Conservation (phyloP, 176 grass and related monocot species). For the Saccharum officinarum region DNA sequence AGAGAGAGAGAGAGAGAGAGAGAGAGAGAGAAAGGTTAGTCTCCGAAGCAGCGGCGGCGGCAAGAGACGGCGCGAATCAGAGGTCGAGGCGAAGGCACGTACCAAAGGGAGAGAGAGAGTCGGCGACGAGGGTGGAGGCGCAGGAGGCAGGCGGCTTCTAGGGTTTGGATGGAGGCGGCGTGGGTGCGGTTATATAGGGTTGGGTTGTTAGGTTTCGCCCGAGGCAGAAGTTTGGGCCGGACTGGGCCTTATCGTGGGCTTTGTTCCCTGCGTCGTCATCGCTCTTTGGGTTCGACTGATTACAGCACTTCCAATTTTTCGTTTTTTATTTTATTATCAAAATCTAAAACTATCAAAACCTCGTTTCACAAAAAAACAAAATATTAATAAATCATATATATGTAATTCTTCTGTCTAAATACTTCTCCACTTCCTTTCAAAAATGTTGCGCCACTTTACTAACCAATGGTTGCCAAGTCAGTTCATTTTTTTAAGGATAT, state of each 20-base stretch:
- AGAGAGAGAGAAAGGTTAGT: neutral
- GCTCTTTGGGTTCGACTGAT: neutral
- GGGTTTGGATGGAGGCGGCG: neutral
- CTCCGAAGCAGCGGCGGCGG: neutral
- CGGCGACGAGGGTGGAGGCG: conserved; percentile 28
- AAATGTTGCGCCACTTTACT: too few relatives aligned
- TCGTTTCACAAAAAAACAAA: too few relatives aligned
- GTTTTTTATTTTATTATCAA: neutral
- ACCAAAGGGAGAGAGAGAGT: neutral
- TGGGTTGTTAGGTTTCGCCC: conserved; percentile 25
- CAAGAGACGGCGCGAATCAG: neutral
- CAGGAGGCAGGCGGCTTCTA: conserved; percentile 26
- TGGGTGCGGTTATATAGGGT: neutral
- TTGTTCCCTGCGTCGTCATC: neutral
- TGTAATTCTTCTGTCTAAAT: too few relatives aligned
- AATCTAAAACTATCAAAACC: too few relatives aligned
- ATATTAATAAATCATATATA: too few relatives aligned
- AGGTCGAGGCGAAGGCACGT: neutral
- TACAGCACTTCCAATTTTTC: neutral
- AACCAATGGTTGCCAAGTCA: too few relatives aligned
- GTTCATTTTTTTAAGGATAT: too few relatives aligned
- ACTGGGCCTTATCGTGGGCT: neutral
- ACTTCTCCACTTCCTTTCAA: too few relatives aligned
- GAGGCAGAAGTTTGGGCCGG: conserved; percentile 23
- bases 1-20: too few relatives aligned